Conservation (phyloP, 768 basidiomycete genomes). For the Lactarius indigo region DNA sequence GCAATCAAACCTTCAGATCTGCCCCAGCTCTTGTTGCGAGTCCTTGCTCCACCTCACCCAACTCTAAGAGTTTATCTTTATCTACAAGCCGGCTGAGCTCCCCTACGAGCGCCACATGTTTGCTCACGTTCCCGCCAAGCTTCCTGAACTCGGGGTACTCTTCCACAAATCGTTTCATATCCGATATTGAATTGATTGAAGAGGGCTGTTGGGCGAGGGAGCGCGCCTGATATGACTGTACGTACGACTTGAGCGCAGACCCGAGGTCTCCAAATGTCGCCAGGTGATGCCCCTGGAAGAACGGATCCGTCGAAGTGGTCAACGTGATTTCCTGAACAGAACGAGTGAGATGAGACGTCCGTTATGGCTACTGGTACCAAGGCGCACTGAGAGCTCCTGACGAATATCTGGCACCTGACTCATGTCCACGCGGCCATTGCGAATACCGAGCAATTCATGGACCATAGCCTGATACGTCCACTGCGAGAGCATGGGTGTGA, state of each 20-base stretch:
- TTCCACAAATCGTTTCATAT: conserved; percentile 98
- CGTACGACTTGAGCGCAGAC: conserved; percentile 85
- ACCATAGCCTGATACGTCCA: conserved; percentile 99
- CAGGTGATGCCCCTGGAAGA: conserved; percentile 87
- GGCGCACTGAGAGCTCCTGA: conserved; percentile 76
- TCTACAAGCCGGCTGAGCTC: conserved; percentile 91
- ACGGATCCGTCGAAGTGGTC: conserved; percentile 86
- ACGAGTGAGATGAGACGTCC: conserved; percentile 9
- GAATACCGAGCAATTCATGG: conserved; percentile 89
- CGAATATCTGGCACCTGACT: conserved; percentile 79
- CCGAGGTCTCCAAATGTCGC: conserved; percentile 97
- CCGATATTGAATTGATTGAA: conserved; percentile 87
- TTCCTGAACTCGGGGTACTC: conserved; percentile 98
- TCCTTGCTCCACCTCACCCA: conserved; percentile 95
- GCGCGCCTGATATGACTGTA: conserved; percentile 85
- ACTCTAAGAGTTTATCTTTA: conserved; percentile 77
- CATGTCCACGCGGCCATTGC: conserved; percentile 89
- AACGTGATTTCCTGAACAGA: conserved; percentile 82
- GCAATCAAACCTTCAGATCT: conserved; percentile 68
- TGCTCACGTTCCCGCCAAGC: conserved; percentile 96
- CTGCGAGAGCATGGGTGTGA: conserved; percentile 92
- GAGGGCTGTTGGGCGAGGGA: conserved; percentile 73
- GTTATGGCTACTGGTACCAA: background rate
- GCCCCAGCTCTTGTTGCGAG: conserved; percentile 88
- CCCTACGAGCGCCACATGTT: conserved; percentile 95